These are phyloP conservation scores for Calcarisporium arbuscula DNA, from an alignment of 2,329 filamentous ascomycete genomes.

Conservation along the genomic window DNA sequence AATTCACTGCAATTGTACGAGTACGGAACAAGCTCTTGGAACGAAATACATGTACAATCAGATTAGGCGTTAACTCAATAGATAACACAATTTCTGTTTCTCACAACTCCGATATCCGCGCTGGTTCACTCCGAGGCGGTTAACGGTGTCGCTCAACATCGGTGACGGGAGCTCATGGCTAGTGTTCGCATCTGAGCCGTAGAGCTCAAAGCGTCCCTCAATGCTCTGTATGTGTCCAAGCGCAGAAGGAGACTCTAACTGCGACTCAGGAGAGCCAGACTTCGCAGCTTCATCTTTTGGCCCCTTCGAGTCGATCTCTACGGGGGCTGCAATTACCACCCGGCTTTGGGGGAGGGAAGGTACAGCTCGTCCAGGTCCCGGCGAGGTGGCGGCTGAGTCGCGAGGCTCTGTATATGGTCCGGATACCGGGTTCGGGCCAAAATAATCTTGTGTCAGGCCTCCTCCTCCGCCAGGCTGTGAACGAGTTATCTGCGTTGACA, in stretches of 20 bases:
- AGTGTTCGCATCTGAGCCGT: slow-evolving; percentile 27
- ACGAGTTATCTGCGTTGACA: slow-evolving; percentile 18
- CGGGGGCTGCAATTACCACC: slow-evolving; percentile 28
- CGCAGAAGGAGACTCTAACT: slow-evolving; percentile 14
- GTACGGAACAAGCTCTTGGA: no score
- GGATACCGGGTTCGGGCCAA: slow-evolving; percentile 34
- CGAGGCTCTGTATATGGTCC: slow-evolving; percentile 41
- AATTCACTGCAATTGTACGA: no score
- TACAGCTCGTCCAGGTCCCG: slow-evolving; percentile 31
- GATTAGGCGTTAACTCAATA: slow-evolving; percentile 22
- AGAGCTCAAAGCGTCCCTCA: slow-evolving; percentile 36
- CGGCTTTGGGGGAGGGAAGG: no score
- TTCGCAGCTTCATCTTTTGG: slow-evolving; percentile 6
- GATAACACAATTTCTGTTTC: slow-evolving; percentile 11
- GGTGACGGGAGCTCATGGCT: slow-evolving; percentile 1
- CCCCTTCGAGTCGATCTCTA: slow-evolving; percentile 44
- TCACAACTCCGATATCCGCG: no score
- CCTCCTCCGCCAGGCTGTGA: slow-evolving; percentile 21
- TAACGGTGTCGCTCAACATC: background rate
- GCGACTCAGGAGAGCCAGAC: slow-evolving; percentile 13
- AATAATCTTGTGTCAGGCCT: slow-evolving; percentile 34
- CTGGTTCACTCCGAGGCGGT: no score
- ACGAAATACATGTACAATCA: slow-evolving; percentile 15
- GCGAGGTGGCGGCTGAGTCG: slow-evolving; percentile 21
- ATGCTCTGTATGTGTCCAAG: slow-evolving; percentile 19